Percentiles rank a stretch among this genome's conserved stretches.
phyloP scores from a whole-genome alignment of 1,284 basidiomycete genomes.

The Malassezia vespertilionis region DNA sequence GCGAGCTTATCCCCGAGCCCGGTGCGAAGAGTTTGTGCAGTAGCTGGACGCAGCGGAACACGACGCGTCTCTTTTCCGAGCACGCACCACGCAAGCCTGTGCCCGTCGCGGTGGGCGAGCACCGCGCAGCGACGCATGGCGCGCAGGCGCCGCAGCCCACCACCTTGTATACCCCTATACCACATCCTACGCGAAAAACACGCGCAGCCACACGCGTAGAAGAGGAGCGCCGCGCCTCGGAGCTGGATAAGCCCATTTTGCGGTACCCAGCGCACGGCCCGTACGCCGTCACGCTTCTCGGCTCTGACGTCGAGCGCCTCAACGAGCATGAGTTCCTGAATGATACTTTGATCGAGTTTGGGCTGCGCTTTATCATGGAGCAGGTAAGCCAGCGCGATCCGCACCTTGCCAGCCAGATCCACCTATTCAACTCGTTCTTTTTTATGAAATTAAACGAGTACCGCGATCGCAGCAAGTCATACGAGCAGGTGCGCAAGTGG shows the following conservation, averaged over 20 bases:
- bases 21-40: too few species aligned
- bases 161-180: too few species aligned
- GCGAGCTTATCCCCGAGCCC: too few species aligned
- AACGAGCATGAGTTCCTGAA: constrained; percentile 55
- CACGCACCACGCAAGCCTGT: too few species aligned
- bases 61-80: too few species aligned
- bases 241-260: constrained; percentile 16
- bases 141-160: too few species aligned
- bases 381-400: constrained; percentile 50
- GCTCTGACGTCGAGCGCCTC: constrained; percentile 27
- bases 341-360: constrained; percentile 90
- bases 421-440: constrained; percentile 95
- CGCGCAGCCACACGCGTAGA: not conserved
- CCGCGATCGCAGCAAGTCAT: constrained; percentile 52
- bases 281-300: constrained; percentile 26
- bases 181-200: not conserved
- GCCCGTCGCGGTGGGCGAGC: too few species aligned
- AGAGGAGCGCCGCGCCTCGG: not conserved
- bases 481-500: constrained; percentile 82
- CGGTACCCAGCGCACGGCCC: constrained; percentile 28
- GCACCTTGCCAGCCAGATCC: constrained; percentile 60
- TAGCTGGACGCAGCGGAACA: too few species aligned
- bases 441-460: constrained; percentile 76
- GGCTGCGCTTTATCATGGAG: constrained; percentile 61
- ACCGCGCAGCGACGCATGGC: too few species aligned